Conservation (phyloP, 73 alveolate genomes). For the Effrenium voratum region DNA sequence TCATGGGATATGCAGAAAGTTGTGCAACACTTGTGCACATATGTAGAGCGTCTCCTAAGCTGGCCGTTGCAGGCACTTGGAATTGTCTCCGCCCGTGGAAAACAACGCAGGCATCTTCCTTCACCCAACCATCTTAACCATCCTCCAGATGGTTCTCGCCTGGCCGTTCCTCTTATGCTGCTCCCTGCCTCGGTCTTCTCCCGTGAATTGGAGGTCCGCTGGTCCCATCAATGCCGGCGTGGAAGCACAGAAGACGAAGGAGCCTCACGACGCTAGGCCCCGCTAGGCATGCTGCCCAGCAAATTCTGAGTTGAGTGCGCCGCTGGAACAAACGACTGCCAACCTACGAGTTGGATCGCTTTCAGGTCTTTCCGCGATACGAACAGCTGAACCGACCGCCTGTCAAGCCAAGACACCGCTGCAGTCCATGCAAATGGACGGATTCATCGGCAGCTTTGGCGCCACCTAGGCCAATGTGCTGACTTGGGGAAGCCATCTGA, state of each 20-base stretch:
- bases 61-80: no score
- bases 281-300: background rate
- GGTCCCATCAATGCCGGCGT: constrained; percentile 73
- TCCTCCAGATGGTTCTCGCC: no score
- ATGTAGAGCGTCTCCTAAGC: background rate
- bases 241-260: constrained; percentile 54
- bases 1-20: background rate
- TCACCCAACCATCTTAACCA: no score
- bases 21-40: background rate
- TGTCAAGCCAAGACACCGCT: constrained; percentile 32
- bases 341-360: background rate
- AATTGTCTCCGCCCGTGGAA: no score
- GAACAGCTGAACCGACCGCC: no score
- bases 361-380: no score
- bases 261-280: background rate
- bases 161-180: no score
- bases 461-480: constrained; percentile 24
- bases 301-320: background rate
- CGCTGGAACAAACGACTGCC: background rate
- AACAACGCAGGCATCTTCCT: no score
- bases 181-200: no score
- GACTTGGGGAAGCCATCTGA: background rate
- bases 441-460: constrained; percentile 51
- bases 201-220: constrained; percentile 17
- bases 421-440: constrained; percentile 60